Percentiles rank a stretch among this genome's conserved stretches.
Conservation (phyloP, 1,284 basidiomycete genomes). For the Tilletiopsis washingtonensis region DNA sequence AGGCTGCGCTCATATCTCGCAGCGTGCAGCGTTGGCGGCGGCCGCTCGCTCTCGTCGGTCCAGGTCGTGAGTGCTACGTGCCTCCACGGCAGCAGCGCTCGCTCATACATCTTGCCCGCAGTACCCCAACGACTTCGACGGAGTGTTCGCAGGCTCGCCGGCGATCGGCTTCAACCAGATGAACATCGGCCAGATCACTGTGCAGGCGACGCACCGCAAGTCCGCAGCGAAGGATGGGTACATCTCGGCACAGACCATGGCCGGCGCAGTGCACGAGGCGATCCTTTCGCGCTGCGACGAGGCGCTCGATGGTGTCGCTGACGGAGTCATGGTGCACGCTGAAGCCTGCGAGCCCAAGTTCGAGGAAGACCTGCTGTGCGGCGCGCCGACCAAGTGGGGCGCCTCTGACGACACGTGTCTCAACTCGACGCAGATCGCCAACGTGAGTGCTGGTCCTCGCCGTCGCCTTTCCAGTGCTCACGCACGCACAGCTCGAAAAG, state of each 20-base stretch:
- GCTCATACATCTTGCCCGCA: too few species aligned
- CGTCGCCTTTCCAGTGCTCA: too few species aligned
- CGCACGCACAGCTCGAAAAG: conserved; percentile 1
- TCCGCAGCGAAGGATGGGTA: conserved; percentile 3
- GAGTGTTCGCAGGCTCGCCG: conserved; percentile 43
- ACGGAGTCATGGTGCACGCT: conserved; percentile 46
- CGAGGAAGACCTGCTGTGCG: conserved; percentile 9
- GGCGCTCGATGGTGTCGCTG: conserved; percentile 46
- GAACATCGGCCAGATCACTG: conserved; percentile 13
- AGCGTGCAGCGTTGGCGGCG: conserved; percentile 43
- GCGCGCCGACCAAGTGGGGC: background rate
- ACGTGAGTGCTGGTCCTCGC: too few species aligned
- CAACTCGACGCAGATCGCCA: conserved; percentile 1
- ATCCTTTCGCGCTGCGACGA: conserved; percentile 47
- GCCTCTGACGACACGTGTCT: conserved; percentile 2
- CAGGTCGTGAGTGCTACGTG: too few species aligned
- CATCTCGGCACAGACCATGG: conserved; percentile 1
- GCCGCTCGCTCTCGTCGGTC: too few species aligned
- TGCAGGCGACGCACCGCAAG: conserved; percentile 7
- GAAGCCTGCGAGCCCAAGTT: conserved; percentile 13
- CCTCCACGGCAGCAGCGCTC: too few species aligned
- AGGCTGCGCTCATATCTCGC: conserved; percentile 7
- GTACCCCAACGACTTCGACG: conserved; percentile 44
- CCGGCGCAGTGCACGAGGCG: conserved; percentile 22
- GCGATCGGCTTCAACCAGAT: conserved; percentile 32